phyloP scores from a whole-genome alignment of 2,329 filamentous ascomycete genomes.

The Catunica adiposa region DNA sequence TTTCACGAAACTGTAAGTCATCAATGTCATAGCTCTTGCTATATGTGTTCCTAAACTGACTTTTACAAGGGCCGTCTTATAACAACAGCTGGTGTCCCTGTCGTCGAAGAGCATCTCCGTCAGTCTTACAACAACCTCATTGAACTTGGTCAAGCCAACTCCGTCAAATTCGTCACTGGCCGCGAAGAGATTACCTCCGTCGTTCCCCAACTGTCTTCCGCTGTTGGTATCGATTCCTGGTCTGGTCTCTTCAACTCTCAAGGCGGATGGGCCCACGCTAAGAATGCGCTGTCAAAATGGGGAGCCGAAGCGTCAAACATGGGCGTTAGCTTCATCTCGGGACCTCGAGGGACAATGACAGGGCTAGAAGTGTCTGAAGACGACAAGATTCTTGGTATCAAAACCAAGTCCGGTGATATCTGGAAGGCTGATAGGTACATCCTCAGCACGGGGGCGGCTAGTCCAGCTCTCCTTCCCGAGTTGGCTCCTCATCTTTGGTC shows the following conservation, averaged over 20 bases:
- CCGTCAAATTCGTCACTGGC: conserved; percentile 12
- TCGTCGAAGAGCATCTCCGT: conserved; percentile 13
- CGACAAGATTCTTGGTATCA: conserved; percentile 17
- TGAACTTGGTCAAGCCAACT: conserved; percentile 18
- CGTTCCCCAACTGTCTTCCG: conserved; percentile 1
- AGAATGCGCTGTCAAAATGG: conserved; percentile 7
- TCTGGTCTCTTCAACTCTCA: conserved; percentile 17
- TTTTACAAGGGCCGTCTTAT: conserved; percentile 12
- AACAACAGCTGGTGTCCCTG: conserved; percentile 11
- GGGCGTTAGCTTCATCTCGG: conserved; percentile 21
- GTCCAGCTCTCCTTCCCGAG: conserved; percentile 45
- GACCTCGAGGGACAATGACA: conserved; percentile 19
- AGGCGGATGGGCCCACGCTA: conserved; percentile 22
- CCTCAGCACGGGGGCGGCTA: conserved; percentile 50
- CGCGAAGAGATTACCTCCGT: not conserved
- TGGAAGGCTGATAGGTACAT: conserved; percentile 43
- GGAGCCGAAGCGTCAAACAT: conserved; percentile 16
- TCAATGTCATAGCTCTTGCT: not conserved
- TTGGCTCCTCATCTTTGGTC: conserved; percentile 20
- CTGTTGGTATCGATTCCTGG: conserved; percentile 3
- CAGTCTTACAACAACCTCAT: conserved; percentile 16
- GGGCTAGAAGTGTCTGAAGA: conserved; percentile 16
- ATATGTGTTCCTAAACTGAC: not conserved
- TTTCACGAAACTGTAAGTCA: conserved; percentile 15
- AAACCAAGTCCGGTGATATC: conserved; percentile 22